A percentile compares a stretch with the other conserved stretches of the same genome.
Conservation (phyloP, 176 grass and related monocot genomes). For the Avena eriantha region DNA sequence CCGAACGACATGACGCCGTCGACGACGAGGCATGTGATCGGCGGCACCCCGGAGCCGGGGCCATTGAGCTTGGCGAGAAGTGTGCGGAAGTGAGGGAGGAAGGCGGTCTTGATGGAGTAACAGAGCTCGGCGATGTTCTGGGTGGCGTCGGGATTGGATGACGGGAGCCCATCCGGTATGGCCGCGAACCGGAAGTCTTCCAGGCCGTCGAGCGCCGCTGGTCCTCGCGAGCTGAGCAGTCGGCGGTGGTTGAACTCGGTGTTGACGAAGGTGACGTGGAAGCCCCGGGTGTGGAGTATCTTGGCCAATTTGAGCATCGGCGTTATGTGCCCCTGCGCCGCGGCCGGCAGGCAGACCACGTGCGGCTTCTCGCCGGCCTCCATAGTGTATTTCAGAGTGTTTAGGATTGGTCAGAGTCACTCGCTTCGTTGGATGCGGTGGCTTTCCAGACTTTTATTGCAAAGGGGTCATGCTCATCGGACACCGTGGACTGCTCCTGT, state of each 20-base stretch:
- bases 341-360: conserved; percentile 45
- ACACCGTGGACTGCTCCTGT: too few relatives aligned
- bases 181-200: conserved; percentile 47
- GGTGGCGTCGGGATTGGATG: conserved; percentile 48
- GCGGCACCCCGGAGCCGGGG: neutral
- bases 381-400: neutral
- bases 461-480: too few relatives aligned
- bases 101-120: conserved; percentile 46
- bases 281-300: conserved; percentile 57
- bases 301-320: conserved; percentile 64
- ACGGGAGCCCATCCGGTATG: conserved; percentile 63
- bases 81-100: conserved; percentile 45
- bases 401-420: neutral
- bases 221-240: conserved; percentile 40
- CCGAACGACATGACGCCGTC: conserved; percentile 66
- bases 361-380: neutral
- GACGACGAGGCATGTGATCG: conserved; percentile 49
- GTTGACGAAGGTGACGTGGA: conserved; percentile 70
- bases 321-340: conserved; percentile 54
- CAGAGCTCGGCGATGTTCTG: conserved; percentile 65
- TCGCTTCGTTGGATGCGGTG: too few relatives aligned
- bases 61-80: conserved; percentile 53
- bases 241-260: conserved; percentile 58
- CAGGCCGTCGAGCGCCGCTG: conserved; percentile 41
- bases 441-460: too few relatives aligned